Conservation (phyloP, 2,329 filamentous ascomycete genomes). For the Aureobasidium lini region DNA sequence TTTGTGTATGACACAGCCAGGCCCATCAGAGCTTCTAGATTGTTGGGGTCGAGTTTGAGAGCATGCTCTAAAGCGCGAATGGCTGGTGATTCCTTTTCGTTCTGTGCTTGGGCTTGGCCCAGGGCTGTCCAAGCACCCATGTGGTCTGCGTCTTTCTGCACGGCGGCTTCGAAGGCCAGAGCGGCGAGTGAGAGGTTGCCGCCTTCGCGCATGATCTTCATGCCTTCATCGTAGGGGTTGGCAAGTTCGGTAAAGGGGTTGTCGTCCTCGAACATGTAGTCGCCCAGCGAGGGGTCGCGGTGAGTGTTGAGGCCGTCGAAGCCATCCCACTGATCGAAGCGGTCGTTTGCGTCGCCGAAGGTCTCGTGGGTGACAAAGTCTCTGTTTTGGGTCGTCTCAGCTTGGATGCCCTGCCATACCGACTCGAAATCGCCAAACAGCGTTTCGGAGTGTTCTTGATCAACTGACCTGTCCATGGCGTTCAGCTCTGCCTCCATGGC, state of each 20-base stretch:
- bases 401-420: slow-evolving; percentile 76
- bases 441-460: not conserved
- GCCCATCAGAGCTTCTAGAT: slow-evolving; percentile 86
- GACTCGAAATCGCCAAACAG: slow-evolving; percentile 77
- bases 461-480: slow-evolving; percentile 75
- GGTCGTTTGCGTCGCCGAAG: slow-evolving; percentile 57
- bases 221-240: slow-evolving; percentile 87
- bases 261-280: slow-evolving; percentile 91
- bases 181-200: slow-evolving; percentile 91
- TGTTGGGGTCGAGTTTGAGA: slow-evolving; percentile 77
- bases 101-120: slow-evolving; percentile 89
- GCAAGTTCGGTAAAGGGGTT: slow-evolving; percentile 76
- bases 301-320: slow-evolving; percentile 66
- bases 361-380: slow-evolving; percentile 62
- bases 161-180: slow-evolving; percentile 89
- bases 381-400: slow-evolving; percentile 61
- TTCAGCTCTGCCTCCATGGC: slow-evolving; percentile 82
- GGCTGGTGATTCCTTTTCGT: slow-evolving; percentile 94
- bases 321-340: slow-evolving; percentile 71
- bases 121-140: slow-evolving; percentile 91
- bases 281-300: slow-evolving; percentile 66
- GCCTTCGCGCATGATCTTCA: slow-evolving; percentile 86
- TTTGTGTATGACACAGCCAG: slow-evolving; percentile 96
- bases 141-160: slow-evolving; percentile 80
- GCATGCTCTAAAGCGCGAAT: slow-evolving; percentile 91